phyloP scores from a whole-genome alignment of 257 asterid genomes.

The Primulina huaijiensis region DNA sequence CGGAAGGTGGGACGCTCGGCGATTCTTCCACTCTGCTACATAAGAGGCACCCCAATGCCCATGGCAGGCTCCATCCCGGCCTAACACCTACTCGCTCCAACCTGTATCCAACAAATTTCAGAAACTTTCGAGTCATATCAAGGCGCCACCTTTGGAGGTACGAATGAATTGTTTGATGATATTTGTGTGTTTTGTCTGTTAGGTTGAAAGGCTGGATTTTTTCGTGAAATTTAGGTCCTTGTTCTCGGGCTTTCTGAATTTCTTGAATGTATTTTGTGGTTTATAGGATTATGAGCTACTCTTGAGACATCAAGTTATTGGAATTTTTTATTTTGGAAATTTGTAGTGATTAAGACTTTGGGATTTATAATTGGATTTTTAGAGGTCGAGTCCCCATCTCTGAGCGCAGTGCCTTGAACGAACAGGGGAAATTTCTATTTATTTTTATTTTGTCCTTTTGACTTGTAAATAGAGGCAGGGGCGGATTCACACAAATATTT shows the following conservation, averaged over 20 bases:
- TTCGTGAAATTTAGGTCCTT: slow-evolving; percentile 17
- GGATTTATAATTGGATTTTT: no score
- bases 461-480: no score
- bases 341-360: slow-evolving; percentile 6
- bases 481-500: no score
- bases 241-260: slow-evolving; percentile 6
- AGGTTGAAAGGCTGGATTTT: slow-evolving; percentile 9
- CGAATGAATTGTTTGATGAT: neutral
- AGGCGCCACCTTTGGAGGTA: slow-evolving; percentile 92
- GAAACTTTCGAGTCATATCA: slow-evolving; percentile 57
- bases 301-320: neutral
- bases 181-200: neutral
- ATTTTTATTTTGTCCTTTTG: no score
- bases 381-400: no score
- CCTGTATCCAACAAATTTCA: slow-evolving; percentile 65
- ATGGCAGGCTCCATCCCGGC: slow-evolving; percentile 83
- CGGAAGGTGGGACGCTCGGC: slow-evolving; percentile 42
- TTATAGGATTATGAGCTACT: neutral
- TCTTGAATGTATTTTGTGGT: slow-evolving; percentile 4
- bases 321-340: neutral
- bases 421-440: no score
- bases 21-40: slow-evolving; percentile 54
- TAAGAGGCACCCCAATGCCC: slow-evolving; percentile 81
- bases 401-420: no score
- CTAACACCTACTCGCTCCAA: slow-evolving; percentile 67